Base-by-base conservation (phyloP, 2,329 filamentous ascomycete species). In the Penicillium crustosum region DNA sequence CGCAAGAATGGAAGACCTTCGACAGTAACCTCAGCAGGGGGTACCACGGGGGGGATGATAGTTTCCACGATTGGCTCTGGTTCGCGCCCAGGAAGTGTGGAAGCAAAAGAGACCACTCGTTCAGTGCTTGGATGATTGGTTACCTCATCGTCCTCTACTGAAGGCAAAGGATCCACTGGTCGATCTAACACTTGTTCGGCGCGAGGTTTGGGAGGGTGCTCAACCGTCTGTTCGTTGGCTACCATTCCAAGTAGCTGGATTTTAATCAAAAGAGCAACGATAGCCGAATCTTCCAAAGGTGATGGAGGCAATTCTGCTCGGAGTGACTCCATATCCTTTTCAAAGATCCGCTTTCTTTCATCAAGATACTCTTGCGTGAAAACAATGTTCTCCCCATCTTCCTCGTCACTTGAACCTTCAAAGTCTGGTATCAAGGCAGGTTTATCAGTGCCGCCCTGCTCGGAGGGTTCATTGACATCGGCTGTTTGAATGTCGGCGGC, bases 351-450 rank as follows among this genome's bases (percentile, higher is more conserved):
- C 60, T 79, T 79, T 17, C 77, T 73, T 61, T 78, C 75, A 27
- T 77, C 75, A 39, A 79, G 70, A 59, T 81, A 79, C 44, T 80
- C 78, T 49, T 81, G 77, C 12, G 77, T 79, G 42, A 81, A 76
- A 35, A 78, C 72, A 2, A 70, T 70, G 42, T 74, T 74, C 53
- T 79, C 78, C 50, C 79, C 77, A 45, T 79, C 78, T 39, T 77
- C 76, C 58, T 79, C 77, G n/a, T 78, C 76, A 45, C 72, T 75
- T 21, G 70, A 68, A 41, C 66, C 68, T 7, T 60, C 67, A 50
- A 75, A 74, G 35, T 72, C 71, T 2, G 74, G 72, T 43, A 76
- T 69, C 8, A 70, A 36, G 5, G 68, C 56, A 29, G 57, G 7
- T 12, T 57, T 55, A 41, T 66, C 54, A 2, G 19, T 51, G 21